Percentiles rank a stretch among this genome's conserved stretches.
Conservation (phyloP, 2,329 filamentous ascomycete genomes). For the Pseudocercospora fijiensis region DNA sequence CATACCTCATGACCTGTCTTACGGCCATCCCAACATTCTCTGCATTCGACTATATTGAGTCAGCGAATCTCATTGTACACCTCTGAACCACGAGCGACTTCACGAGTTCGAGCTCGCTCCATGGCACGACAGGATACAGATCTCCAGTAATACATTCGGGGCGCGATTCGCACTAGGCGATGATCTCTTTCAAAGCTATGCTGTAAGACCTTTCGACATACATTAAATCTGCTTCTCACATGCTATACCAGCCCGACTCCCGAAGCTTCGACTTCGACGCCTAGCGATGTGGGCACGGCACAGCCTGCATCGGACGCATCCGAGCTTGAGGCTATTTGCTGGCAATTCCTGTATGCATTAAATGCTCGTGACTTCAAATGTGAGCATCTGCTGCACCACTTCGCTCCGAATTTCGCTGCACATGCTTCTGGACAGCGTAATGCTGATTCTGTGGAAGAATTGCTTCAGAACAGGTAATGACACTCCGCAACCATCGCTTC, state of each 20-base stretch:
- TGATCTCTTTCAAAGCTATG: background rate
- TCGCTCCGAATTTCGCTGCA: slow-evolving; percentile 12
- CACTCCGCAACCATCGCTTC: background rate
- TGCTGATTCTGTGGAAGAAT: slow-evolving; percentile 5
- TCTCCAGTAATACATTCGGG: background rate
- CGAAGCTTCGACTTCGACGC: background rate
- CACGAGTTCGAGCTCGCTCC: too few species aligned
- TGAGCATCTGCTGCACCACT: slow-evolving; percentile 1
- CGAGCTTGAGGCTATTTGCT: slow-evolving; percentile 14
- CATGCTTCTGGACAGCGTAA: slow-evolving; percentile 1
- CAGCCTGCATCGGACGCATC: background rate
- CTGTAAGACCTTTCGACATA: background rate
- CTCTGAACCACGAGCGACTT: too few species aligned
- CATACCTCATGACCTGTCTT: background rate
- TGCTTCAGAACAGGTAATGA: background rate
- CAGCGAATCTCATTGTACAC: too few species aligned
- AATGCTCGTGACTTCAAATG: slow-evolving; percentile 15
- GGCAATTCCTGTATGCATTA: slow-evolving; percentile 10
- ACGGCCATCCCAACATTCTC: too few species aligned
- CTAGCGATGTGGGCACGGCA: background rate
- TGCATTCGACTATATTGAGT: too few species aligned
- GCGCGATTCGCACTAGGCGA: background rate
- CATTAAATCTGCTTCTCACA: background rate
- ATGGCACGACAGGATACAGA: too few species aligned
- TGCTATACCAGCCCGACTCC: background rate